Evolutionary conservation across 352 stramenopile species (phyloP).

Genomic region (Thraustochytrium striatum): DNA sequence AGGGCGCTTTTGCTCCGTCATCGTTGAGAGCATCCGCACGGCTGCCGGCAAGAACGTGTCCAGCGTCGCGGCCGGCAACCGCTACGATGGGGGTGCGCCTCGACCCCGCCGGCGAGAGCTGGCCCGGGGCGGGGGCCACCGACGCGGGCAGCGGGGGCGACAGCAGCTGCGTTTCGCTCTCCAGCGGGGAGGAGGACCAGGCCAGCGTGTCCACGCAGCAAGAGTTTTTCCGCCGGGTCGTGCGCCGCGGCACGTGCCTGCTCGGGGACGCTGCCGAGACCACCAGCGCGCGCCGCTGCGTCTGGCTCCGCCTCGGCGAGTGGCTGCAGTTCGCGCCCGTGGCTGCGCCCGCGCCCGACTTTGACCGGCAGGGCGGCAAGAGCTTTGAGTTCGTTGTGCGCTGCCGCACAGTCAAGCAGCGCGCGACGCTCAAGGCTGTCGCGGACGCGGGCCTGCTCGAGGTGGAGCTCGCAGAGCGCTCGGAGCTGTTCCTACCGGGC

Average conservation of each 20-base stretch:
- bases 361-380: slow-evolving; percentile 4
- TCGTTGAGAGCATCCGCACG: slow-evolving; percentile 32
- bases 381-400: slow-evolving; percentile 8
- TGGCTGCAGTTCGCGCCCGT: not conserved
- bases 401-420: slow-evolving; percentile 26
- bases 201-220: not conserved
- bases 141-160: no score
- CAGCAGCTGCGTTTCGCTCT: not conserved
- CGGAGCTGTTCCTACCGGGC: not conserved
- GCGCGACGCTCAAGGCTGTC: not conserved
- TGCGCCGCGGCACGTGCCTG: slow-evolving; percentile 5
- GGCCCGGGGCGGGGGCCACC: not conserved
- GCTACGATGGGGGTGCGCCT: slow-evolving; percentile 6
- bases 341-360: not conserved
- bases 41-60: not conserved
- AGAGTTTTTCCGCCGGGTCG: not conserved
- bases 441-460: not conserved
- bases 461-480: not conserved
- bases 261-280: not conserved
- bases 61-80: not conserved
- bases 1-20: not conserved
- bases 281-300: not conserved
- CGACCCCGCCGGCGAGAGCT: not conserved
- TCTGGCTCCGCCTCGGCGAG: not conserved
- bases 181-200: not conserved